Percentiles rank a stretch among this genome's conserved stretches.
Evolutionary conservation across 164 flowering plant species (phyloP).

Genomic region (Malania oleifera): DNA sequence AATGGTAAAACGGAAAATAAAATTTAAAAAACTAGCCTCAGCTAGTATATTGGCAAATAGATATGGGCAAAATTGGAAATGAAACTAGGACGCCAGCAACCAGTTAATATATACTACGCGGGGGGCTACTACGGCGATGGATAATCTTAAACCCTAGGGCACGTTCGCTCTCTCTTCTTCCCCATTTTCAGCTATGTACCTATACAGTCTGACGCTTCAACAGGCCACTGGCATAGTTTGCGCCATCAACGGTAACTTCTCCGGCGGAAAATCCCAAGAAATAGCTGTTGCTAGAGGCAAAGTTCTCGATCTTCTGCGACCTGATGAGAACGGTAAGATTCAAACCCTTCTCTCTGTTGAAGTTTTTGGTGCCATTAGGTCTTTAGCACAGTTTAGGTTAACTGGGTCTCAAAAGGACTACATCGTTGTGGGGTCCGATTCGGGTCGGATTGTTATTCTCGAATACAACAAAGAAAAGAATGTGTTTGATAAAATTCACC

Average conservation of each 20-base stretch:
- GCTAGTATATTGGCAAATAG: too few relatives aligned
- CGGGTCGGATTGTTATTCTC: slow-evolving; percentile 84
- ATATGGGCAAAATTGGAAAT: too few relatives aligned
- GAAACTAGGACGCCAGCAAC: too few relatives aligned
- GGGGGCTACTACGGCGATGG: too few relatives aligned
- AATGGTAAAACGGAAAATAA: too few relatives aligned
- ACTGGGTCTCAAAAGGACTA: slow-evolving; percentile 93
- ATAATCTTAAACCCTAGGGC: slow-evolving; percentile 3
- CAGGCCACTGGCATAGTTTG: slow-evolving; percentile 78
- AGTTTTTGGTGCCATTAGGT: slow-evolving; percentile 79
- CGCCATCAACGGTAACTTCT: slow-evolving; percentile 87
- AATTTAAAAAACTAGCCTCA: too few relatives aligned
- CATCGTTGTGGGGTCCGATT: slow-evolving; percentile 91
- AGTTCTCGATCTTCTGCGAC: slow-evolving; percentile 83
- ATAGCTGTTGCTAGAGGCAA: slow-evolving; percentile 91
- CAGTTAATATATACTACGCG: too few relatives aligned
- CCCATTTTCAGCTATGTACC: slow-evolving; percentile 49
- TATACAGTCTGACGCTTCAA: slow-evolving; percentile 87
- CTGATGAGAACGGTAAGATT: slow-evolving; percentile 88
- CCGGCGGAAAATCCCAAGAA: slow-evolving; percentile 82
- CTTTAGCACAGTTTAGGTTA: slow-evolving; percentile 79
- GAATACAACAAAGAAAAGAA: slow-evolving; percentile 88
- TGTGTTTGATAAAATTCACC: slow-evolving; percentile 81
- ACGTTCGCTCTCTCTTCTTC: background rate
- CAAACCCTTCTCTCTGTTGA: slow-evolving; percentile 85